phyloP scores from a whole-genome alignment of 2,329 filamentous ascomycete species.

The Aquanectria penicillioides region DNA sequence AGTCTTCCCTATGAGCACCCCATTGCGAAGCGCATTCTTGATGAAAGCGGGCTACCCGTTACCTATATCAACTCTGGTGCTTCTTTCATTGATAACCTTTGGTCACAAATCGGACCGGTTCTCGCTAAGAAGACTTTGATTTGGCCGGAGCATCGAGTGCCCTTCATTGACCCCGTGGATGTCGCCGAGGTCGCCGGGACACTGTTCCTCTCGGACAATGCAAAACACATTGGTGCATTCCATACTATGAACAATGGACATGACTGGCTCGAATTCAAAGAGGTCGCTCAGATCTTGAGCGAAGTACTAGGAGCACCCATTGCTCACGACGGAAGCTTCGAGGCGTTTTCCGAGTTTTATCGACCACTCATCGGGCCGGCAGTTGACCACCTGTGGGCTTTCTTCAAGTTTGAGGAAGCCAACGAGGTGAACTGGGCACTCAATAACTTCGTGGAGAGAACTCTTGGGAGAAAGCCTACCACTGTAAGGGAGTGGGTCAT shows the following conservation, averaged over 20 bases:
- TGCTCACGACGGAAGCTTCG: not conserved
- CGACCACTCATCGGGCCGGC: not conserved
- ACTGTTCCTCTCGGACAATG: not conserved
- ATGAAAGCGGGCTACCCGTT: not conserved
- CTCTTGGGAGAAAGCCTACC: not conserved
- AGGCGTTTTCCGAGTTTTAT: not conserved
- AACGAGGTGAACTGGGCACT: not conserved
- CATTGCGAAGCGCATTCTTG: constrained; percentile 2
- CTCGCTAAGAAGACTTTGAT: not conserved
- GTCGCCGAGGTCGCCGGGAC: not conserved
- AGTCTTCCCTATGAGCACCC: not conserved
- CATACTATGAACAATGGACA: constrained; percentile 7
- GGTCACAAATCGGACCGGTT: not conserved
- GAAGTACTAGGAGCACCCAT: not conserved
- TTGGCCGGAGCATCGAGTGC: not conserved
- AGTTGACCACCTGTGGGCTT: not conserved
- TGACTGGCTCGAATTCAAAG: not conserved
- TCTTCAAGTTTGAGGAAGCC: constrained; percentile 7
- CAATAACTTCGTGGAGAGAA: constrained; percentile 1
- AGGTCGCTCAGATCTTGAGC: not conserved
- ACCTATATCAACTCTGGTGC: not conserved
- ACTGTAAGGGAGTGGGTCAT: not conserved
- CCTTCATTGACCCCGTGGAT: not conserved
- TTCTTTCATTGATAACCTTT: not conserved
- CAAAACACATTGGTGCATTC: constrained; percentile 1